phyloP scores from a whole-genome alignment of 495 filamentous ascomycete species.

The Delitschia confertaspora region DNA sequence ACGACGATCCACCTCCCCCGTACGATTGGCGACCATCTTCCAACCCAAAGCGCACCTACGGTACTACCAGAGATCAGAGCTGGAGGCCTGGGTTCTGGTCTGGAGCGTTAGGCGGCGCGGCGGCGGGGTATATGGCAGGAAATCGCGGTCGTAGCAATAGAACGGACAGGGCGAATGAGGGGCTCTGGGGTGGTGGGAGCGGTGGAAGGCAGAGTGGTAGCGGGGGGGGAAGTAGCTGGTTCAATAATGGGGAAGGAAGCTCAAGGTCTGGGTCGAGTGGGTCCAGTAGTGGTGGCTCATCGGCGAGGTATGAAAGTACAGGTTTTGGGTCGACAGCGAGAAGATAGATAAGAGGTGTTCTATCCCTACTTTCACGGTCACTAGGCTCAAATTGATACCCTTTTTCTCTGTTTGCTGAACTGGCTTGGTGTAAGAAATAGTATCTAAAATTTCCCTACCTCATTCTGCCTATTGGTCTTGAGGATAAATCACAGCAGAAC shows the following conservation, averaged over 20 bases:
- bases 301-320: slow-evolving; percentile 62
- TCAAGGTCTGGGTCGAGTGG: slow-evolving; percentile 31
- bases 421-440: too few relatives aligned
- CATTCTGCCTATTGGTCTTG: too few relatives aligned
- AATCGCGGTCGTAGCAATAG: slow-evolving; percentile 7
- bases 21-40: slow-evolving; percentile 42
- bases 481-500: too few relatives aligned
- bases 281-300: slow-evolving; percentile 41
- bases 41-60: slow-evolving; percentile 25
- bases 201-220: slow-evolving; percentile 33
- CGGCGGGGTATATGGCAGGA: slow-evolving; percentile 61
- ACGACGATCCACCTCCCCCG: slow-evolving; percentile 52
- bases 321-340: slow-evolving; percentile 85
- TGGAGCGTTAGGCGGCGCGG: slow-evolving; percentile 62
- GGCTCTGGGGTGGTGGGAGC: slow-evolving; percentile 3
- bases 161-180: neutral
- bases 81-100: slow-evolving; percentile 89
- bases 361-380: neutral
- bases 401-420: neutral
- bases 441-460: too few relatives aligned
- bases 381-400: slow-evolving; percentile 9
- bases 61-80: slow-evolving; percentile 33
- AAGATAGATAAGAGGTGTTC: slow-evolving; percentile 39
- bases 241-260: slow-evolving; percentile 34
- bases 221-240: slow-evolving; percentile 48